Conservation (phyloP, 2,329 filamentous ascomycete genomes). For the Colletotrichum horii region DNA sequence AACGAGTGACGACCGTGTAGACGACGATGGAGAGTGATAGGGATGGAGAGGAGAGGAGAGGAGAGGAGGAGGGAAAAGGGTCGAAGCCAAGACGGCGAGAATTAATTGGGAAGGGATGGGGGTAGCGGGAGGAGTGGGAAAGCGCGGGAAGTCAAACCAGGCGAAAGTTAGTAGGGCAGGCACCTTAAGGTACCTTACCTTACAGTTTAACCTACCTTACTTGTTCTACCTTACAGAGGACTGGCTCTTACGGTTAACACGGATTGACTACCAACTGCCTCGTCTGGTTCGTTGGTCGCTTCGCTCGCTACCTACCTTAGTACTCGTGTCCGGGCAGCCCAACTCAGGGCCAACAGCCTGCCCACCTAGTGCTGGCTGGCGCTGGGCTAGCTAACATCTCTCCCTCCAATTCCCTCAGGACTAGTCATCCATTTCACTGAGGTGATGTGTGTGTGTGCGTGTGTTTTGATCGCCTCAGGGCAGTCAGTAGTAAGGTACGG, state of each 20-base stretch:
- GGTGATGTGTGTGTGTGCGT: neutral
- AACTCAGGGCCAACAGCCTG: neutral
- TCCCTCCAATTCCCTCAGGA: neutral
- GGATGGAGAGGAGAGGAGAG: neutral
- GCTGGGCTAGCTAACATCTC: neutral
- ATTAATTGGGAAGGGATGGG: constrained; percentile 12
- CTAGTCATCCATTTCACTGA: neutral
- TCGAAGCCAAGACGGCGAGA: neutral
- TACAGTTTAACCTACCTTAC: neutral
- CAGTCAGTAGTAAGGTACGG: neutral
- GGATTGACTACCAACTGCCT: neutral
- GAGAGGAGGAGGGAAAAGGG: neutral
- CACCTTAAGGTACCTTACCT: neutral
- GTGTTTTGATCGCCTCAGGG: neutral
- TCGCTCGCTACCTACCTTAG: neutral
- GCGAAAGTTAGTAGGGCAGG: neutral
- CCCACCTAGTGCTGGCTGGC: neutral
- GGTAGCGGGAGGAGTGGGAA: constrained; percentile 12
- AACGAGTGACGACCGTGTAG: constrained; percentile 12
- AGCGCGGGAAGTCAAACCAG: constrained; percentile 17
- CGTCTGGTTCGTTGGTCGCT: neutral
- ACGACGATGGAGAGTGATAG: neutral
- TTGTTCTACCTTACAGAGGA: no score
- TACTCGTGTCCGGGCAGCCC: neutral
- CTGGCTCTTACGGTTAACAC: neutral